Evolutionary conservation across 2,329 filamentous ascomycete species (phyloP).

Genomic region (Leptographium procerum): DNA sequence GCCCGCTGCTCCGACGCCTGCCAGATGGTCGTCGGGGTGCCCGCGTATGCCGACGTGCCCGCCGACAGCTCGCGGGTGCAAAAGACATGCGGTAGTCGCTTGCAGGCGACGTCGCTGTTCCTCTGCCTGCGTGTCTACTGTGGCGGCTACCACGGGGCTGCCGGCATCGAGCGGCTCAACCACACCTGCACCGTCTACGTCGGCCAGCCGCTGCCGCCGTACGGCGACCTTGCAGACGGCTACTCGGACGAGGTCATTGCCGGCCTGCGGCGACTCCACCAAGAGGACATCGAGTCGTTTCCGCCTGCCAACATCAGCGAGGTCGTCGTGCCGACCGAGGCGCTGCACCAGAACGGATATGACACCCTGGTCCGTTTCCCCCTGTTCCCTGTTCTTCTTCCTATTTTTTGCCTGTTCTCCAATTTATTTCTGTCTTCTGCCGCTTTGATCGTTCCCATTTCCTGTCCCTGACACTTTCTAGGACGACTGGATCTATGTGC

Average conservation of each 20-base stretch:
- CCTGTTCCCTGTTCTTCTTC: neutral
- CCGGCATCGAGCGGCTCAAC: slow-evolving; percentile 19
- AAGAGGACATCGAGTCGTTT: slow-evolving; percentile 19
- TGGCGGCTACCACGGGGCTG: slow-evolving; percentile 10
- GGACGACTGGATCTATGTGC: slow-evolving; percentile 23
- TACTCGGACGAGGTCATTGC: slow-evolving; percentile 24
- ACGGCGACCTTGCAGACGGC: slow-evolving; percentile 18
- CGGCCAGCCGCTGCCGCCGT: slow-evolving; percentile 20
- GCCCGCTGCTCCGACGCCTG: slow-evolving; percentile 3
- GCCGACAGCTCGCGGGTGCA: neutral
- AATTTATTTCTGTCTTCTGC: neutral
- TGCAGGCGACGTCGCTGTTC: slow-evolving; percentile 17
- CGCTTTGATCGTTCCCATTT: no score
- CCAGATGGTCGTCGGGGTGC: slow-evolving; percentile 4
- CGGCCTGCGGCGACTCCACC: slow-evolving; percentile 18
- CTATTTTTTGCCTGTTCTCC: neutral
- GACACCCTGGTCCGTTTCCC: slow-evolving; percentile 23
- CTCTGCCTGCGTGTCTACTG: slow-evolving; percentile 28
- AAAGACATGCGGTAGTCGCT: slow-evolving; percentile 6
- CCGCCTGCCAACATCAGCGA: slow-evolving; percentile 14
- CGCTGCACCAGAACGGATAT: slow-evolving; percentile 23
- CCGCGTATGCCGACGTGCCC: slow-evolving; percentile 3
- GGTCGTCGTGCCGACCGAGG: slow-evolving; percentile 22
- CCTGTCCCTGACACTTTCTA: no score
- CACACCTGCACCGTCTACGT: slow-evolving; percentile 20